These are phyloP conservation scores for Claviceps pazoutovae DNA, from an alignment of 2,329 filamentous ascomycete genomes.

Conservation along the genomic window DNA sequence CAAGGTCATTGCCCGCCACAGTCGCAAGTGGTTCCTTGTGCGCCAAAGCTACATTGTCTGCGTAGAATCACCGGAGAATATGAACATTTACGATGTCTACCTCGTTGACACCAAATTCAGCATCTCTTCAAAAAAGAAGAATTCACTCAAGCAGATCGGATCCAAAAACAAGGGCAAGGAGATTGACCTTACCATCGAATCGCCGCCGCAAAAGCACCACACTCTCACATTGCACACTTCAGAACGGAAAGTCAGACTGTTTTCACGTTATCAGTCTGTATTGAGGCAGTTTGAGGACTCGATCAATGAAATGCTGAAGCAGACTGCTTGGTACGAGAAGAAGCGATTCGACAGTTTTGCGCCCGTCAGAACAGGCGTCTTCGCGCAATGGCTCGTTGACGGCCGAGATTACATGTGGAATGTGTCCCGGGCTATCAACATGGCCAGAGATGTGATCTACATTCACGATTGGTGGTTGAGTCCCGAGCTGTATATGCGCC, in stretches of 20 bases:
- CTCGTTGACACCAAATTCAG: constrained; percentile 83
- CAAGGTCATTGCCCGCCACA: constrained; percentile 69
- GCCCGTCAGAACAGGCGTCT: constrained; percentile 71
- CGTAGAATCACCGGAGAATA: constrained; percentile 95
- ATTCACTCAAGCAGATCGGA: constrained; percentile 34
- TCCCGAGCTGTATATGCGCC: constrained; percentile 86
- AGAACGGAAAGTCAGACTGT: constrained; percentile 80
- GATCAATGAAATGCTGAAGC: constrained; percentile 69
- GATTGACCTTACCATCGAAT: constrained; percentile 27
- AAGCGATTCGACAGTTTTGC: constrained; percentile 92
- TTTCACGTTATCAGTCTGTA: constrained; percentile 81
- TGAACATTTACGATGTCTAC: constrained; percentile 98
- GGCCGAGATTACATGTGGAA: constrained; percentile 99
- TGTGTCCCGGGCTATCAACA: constrained; percentile 88
- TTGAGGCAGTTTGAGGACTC: constrained; percentile 89
- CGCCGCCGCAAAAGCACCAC: constrained; percentile 50
- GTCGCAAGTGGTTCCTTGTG: constrained; percentile 95
- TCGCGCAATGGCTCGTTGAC: constrained; percentile 93
- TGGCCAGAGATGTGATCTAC: constrained; percentile 95
- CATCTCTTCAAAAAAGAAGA: constrained; percentile 57
- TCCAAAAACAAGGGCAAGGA: constrained; percentile 46
- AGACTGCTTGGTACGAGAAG: constrained; percentile 67
- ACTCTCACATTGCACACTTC: constrained; percentile 79
- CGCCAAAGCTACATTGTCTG: constrained; percentile 94
- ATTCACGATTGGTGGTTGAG: constrained; percentile 99